A percentile compares a stretch with the other conserved stretches of the same genome.
phyloP scores from a whole-genome alignment of 306 rosid genomes.

The Fragaria iinumae region DNA sequence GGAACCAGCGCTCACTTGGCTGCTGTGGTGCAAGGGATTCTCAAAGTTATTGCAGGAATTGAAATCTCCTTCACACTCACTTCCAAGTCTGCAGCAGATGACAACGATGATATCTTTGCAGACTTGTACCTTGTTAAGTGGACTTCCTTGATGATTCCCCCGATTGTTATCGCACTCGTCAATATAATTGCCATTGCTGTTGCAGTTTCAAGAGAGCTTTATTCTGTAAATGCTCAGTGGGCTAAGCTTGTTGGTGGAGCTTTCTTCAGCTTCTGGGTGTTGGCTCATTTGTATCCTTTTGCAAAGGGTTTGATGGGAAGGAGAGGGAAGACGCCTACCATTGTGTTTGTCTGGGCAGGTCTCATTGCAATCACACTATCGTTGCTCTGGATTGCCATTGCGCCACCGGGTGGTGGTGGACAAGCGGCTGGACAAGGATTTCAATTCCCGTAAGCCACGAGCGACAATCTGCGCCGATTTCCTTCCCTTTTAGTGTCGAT shows the following conservation, averaged over 20 bases:
- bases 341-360: conserved; percentile 57
- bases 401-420: conserved; percentile 25
- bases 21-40: conserved; percentile 47
- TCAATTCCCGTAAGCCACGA: conserved; percentile 33
- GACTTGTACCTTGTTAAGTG: conserved; percentile 52
- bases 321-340: conserved; percentile 52
- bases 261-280: conserved; percentile 54
- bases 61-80: conserved; percentile 57
- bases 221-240: conserved; percentile 40
- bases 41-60: conserved; percentile 52
- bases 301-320: conserved; percentile 61
- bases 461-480: not conserved
- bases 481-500: not conserved
- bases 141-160: conserved; percentile 54
- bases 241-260: conserved; percentile 47
- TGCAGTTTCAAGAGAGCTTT: conserved; percentile 46
- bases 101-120: conserved; percentile 32
- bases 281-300: conserved; percentile 59
- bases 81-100: conserved; percentile 43
- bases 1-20: conserved; percentile 57
- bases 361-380: conserved; percentile 56
- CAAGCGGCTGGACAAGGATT: conserved; percentile 28
- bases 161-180: conserved; percentile 46
- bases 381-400: conserved; percentile 47
- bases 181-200: conserved; percentile 45